Percentiles rank a stretch among this genome's conserved stretches.
phyloP scores from a whole-genome alignment of 371 early-diverging fungal genomes.

The Apophysomyces trapeziformis region DNA sequence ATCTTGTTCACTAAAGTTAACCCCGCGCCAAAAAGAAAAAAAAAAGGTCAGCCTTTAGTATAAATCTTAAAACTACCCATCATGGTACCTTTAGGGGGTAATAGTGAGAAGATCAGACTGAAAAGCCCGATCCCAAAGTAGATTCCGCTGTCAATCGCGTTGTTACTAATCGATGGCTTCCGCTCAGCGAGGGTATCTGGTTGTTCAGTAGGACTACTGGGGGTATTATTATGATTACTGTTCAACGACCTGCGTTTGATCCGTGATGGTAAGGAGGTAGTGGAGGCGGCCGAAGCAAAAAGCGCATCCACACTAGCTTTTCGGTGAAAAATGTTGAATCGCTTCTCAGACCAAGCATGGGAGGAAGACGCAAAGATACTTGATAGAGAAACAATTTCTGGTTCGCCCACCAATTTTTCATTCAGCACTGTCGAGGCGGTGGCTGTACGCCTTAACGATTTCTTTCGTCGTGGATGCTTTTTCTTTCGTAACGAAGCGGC shows the following conservation, averaged over 20 bases:
- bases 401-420: not conserved
- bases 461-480: constrained; percentile 18
- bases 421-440: not conserved
- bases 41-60: not conserved
- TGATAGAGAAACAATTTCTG: constrained; percentile 5
- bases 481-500: constrained; percentile 25
- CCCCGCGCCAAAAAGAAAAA: not conserved
- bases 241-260: constrained; percentile 1
- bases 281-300: constrained; percentile 10
- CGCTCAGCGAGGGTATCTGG: not conserved
- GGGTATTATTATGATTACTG: no score
- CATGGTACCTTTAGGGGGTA: constrained; percentile 49
- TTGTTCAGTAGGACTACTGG: not conserved
- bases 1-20: constrained; percentile 40
- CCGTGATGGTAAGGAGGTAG: not conserved
- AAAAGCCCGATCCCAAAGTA: constrained; percentile 53
- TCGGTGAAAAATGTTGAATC: constrained; percentile 34
- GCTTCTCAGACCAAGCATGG: constrained; percentile 32
- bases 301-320: constrained; percentile 23
- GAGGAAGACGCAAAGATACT: constrained; percentile 16
- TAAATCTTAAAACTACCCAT: constrained; percentile 6
- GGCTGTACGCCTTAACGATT: not conserved
- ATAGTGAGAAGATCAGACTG: constrained; percentile 49
- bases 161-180: constrained; percentile 11
- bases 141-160: constrained; percentile 45